A percentile compares a stretch with the other conserved stretches of the same genome.
Evolutionary conservation across 1,284 basidiomycete species (phyloP).

Genomic region (Ganoderma resinaceum): DNA sequence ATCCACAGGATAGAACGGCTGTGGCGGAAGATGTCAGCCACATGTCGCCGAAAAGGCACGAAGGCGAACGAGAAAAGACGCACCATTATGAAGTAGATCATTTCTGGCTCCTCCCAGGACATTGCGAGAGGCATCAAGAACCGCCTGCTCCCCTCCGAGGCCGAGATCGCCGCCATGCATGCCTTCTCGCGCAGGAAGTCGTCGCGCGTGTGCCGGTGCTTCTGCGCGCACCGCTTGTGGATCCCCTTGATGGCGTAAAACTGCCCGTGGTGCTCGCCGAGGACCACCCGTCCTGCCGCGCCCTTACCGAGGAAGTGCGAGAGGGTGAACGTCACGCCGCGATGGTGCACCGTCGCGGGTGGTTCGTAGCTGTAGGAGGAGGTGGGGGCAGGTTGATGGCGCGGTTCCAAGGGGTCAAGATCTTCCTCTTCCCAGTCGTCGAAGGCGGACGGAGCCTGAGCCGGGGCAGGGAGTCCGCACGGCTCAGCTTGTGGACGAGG

Average conservation of each 20-base stretch:
- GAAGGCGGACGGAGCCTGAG: neutral
- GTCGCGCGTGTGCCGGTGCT: neutral
- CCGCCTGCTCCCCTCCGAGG: neutral
- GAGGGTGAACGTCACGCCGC: neutral
- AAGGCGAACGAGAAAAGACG: neutral
- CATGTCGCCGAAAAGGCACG: no score
- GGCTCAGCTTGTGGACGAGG: neutral
- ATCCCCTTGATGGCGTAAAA: constrained; percentile 12
- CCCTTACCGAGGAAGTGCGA: constrained; percentile 6
- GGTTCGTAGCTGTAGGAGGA: neutral
- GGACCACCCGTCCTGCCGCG: neutral
- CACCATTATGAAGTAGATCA: constrained; percentile 17
- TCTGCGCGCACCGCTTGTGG: constrained; percentile 3
- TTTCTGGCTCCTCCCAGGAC: constrained; percentile 16
- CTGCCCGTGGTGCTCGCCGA: neutral
- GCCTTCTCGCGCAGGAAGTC: constrained; percentile 6
- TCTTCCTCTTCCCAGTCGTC: neutral
- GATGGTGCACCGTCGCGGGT: neutral
- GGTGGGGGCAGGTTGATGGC: neutral
- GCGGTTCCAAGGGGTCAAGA: neutral
- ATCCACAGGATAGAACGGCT: constrained; percentile 7
- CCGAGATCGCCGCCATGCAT: neutral
- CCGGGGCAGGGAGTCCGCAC: neutral
- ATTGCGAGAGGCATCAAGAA: constrained; percentile 10
- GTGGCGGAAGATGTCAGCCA: neutral